phyloP scores from a whole-genome alignment of 169 alveolate genomes.

The Theileria parva region DNA sequence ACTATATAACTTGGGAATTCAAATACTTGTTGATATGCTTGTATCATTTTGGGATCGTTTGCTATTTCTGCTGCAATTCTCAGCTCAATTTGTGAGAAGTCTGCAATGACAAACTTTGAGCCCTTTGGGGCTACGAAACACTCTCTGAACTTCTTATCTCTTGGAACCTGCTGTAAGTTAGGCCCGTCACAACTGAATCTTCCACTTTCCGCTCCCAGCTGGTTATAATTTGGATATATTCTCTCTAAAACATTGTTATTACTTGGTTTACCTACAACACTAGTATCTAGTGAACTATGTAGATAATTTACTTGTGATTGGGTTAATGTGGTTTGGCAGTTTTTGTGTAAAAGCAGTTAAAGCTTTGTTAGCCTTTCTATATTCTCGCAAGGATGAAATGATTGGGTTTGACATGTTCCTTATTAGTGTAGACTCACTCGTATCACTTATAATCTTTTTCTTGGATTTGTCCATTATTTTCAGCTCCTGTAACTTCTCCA shows the following conservation, averaged over 20 bases:
- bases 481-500: conserved; percentile 71
- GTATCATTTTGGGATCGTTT: conserved; percentile 79
- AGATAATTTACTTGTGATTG: conserved; percentile 37
- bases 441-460: conserved; percentile 72
- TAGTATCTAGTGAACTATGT: no score
- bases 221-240: conserved; percentile 83
- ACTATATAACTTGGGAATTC: no score
- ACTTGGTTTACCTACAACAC: not conserved
- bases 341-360: conserved; percentile 81
- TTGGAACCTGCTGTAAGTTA: conserved; percentile 85
- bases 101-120: conserved; percentile 80
- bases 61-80: conserved; percentile 87
- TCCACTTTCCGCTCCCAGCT: conserved; percentile 85
- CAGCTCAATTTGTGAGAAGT: conserved; percentile 84
- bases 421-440: conserved; percentile 79
- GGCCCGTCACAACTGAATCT: conserved; percentile 87
- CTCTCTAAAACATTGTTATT: conserved; percentile 63
- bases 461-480: conserved; percentile 67
- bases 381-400: conserved; percentile 75
- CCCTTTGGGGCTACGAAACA: conserved; percentile 79
- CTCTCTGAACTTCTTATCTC: conserved; percentile 79
- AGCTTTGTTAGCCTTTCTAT: conserved; percentile 77
- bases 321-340: conserved; percentile 78
- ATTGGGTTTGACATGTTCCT: conserved; percentile 77
- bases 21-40: conserved; percentile 69